Percentiles rank a stretch among this genome's conserved stretches.
Evolutionary conservation across 2,329 filamentous ascomycete genomes (phyloP).

Genomic region (Fusarium sp.): DNA sequence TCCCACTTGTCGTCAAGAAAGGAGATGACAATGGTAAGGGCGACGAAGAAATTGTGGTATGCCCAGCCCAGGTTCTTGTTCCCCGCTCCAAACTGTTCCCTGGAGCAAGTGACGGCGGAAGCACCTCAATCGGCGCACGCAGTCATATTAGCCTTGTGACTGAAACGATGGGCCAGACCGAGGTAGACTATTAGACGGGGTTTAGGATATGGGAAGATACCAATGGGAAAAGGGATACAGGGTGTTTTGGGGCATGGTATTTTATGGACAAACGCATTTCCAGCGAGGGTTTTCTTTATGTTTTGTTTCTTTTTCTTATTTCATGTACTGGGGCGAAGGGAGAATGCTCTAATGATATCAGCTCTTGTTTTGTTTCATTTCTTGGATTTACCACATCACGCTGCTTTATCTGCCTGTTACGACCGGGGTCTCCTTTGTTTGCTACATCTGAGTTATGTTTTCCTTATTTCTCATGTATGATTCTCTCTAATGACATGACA

Average conservation of each 20-base stretch:
- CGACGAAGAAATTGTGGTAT: slow-evolving; percentile 95
- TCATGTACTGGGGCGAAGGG: slow-evolving; percentile 5
- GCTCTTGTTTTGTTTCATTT: slow-evolving; percentile 25
- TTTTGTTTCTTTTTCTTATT: slow-evolving; percentile 25
- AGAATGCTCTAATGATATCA: slow-evolving; percentile 33
- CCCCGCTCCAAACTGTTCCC: slow-evolving; percentile 63
- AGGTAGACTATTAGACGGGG: slow-evolving; percentile 53
- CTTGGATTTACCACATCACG: background rate
- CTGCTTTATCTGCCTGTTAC: slow-evolving; percentile 7
- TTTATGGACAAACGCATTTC: slow-evolving; percentile 19
- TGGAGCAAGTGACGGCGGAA: slow-evolving; percentile 65
- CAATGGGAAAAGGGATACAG: slow-evolving; percentile 32
- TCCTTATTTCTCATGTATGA: background rate
- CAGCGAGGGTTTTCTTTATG: slow-evolving; percentile 22
- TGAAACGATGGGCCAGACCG: slow-evolving; percentile 49
- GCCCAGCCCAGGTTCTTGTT: slow-evolving; percentile 92
- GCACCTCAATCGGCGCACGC: slow-evolving; percentile 56
- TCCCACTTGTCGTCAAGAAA: slow-evolving; percentile 96
- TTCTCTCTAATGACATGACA: slow-evolving; percentile 20
- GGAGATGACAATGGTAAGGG: slow-evolving; percentile 88
- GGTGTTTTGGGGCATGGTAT: slow-evolving; percentile 28
- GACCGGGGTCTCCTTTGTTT: slow-evolving; percentile 20
- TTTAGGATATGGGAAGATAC: slow-evolving; percentile 45
- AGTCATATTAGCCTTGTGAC: slow-evolving; percentile 55
- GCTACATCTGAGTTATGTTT: background rate